Evolutionary conservation across 495 filamentous ascomycete genomes (phyloP), one percentile per base, ranked within the genome.

Genomic region (Rusavskia elegans): DNA sequence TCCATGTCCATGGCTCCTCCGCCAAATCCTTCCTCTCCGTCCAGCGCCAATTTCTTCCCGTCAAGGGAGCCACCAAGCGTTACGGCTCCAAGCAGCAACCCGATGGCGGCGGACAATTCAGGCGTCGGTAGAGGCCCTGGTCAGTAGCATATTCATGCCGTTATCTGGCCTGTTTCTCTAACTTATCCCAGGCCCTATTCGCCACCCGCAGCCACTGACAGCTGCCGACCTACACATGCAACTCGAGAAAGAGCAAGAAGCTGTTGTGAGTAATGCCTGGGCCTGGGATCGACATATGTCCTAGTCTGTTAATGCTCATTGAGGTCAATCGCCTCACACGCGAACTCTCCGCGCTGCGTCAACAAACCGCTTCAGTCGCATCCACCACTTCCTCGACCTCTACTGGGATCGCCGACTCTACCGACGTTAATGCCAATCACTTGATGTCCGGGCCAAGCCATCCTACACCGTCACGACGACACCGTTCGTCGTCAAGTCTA

Each of bases 231-330:
- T 96, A 38, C 87, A 95, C 66, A 67, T 83, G 55, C 78, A 89
- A 64, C 72, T 94, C 37, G 89, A 96, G 68, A 87, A 89, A 61
- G 89, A 95, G 60, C 89, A 96, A 61, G 89, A 96, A 64, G 83
- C 86, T n/a, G 81, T 95, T 60, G 89, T 90, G 75, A 51, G 78
- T 69, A 14, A 39, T 36, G n/a, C 27, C 9, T 5, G 17, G 40
- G 14, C 30, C 7, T 27, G n/a, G 35, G 50, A 7, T 45, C 41
- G 3, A 45, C 3, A 27, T 4, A 5, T 16, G n/a, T 21, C 16
- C n/a, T n/a, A 36, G 6, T 7, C 35, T 53, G 19, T 50, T 21
- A 30, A 16, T 50, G 32, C 20, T 9, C 30, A 48, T 52, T 5
- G 61, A 93, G 88, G 85, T 95, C 44, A 96, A 96, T 68, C 86